These are phyloP conservation scores for Myrmaecium sp. DNA, from an alignment of 2,329 filamentous ascomycete species.

Conservation along the genomic window DNA sequence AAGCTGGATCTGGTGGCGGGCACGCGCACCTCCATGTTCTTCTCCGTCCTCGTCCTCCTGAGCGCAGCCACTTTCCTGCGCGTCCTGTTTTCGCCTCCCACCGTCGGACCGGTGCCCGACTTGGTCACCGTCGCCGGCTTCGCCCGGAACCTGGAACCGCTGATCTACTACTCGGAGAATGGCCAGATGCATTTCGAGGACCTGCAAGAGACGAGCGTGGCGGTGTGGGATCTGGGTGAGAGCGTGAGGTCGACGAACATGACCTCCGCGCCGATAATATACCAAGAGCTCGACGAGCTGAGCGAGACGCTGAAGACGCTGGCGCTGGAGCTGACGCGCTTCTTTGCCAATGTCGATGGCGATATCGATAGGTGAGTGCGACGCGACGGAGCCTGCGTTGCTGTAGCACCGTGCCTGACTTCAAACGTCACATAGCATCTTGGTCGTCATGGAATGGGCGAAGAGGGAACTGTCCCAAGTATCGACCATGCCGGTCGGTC, in stretches of 20 bases:
- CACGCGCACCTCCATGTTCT: slow-evolving; percentile 51
- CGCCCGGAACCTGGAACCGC: slow-evolving; percentile 79
- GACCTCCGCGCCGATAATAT: slow-evolving; percentile 75
- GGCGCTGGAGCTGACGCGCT: slow-evolving; percentile 71
- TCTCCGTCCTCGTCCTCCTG: slow-evolving; percentile 44
- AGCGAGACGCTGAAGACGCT: slow-evolving; percentile 74
- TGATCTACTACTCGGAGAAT: slow-evolving; percentile 89
- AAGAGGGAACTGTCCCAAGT: slow-evolving; percentile 65
- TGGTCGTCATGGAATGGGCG: slow-evolving; percentile 94
- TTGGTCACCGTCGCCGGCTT: slow-evolving; percentile 81
- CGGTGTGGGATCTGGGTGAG: slow-evolving; percentile 89
- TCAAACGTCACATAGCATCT: slow-evolving; percentile 38
- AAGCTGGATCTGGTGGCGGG: slow-evolving; percentile 45
- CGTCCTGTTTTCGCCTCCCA: slow-evolving; percentile 51
- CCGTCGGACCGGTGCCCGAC: slow-evolving; percentile 55
- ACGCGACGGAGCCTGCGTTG: slow-evolving; percentile 5
- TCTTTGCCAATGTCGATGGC: slow-evolving; percentile 85
- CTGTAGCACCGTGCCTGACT: too few species aligned
- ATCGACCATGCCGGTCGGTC: slow-evolving; percentile 40
- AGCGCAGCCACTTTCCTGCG: slow-evolving; percentile 49
- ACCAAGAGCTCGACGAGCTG: slow-evolving; percentile 67
- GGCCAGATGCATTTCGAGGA: slow-evolving; percentile 74
- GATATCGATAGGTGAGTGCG: slow-evolving; percentile 61
- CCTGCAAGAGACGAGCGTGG: slow-evolving; percentile 77
- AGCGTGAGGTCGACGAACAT: slow-evolving; percentile 79